Evolutionary conservation across 228 moss, liverwort and hornwort genomes (phyloP), one percentile per base, ranked within the genome.

Genomic region (Sphagnum magellanicum): DNA sequence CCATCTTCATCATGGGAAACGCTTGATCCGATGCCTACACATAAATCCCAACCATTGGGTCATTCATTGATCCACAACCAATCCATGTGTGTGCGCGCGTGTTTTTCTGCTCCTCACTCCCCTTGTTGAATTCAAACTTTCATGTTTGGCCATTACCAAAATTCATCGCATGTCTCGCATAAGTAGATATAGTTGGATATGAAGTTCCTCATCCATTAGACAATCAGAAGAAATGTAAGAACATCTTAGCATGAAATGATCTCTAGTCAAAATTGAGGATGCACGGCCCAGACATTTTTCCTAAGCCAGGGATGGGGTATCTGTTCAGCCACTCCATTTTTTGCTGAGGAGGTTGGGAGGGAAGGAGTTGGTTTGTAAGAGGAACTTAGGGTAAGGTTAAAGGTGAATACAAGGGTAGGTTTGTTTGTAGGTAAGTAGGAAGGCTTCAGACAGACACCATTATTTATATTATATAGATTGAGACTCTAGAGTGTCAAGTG

Each of bases 21-120:
- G 83, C 83, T 15, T 76, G 66, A 52, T 87, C 86, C 52, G 83
- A 82, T 16, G 86, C 86, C 82, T 82, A 73, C 58, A 17, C 15
- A 50, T 67, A 52, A 55, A 52, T 32, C 32, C 32, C 32, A 32
- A 32, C 32, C 32, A 32, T 32, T 32, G 32, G 2, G 3, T 32
- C 3, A 32, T 32, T 32, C 32, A 32, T 32, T 32, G 32, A 32
- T 32, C 32, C 32, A 32, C 32, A 32, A 32, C 32, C 32, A 32
- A 32, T 32, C 32, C 32, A 32, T 32, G 32, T 32, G 32, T 32
- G 32, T 2, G 32, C 0, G 32, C 0, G 32, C 3, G 1, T 32
- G 32, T 32, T 32, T 32, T 32, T 32, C 32, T 2, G 32, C 32
- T 3, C 32, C 32, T 32, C 32, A 32, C 32, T 32, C 32, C 32